These are phyloP conservation scores for Fusarium sp. DNA, from an alignment of 2,329 filamentous ascomycete genomes.

Conservation along the genomic window DNA sequence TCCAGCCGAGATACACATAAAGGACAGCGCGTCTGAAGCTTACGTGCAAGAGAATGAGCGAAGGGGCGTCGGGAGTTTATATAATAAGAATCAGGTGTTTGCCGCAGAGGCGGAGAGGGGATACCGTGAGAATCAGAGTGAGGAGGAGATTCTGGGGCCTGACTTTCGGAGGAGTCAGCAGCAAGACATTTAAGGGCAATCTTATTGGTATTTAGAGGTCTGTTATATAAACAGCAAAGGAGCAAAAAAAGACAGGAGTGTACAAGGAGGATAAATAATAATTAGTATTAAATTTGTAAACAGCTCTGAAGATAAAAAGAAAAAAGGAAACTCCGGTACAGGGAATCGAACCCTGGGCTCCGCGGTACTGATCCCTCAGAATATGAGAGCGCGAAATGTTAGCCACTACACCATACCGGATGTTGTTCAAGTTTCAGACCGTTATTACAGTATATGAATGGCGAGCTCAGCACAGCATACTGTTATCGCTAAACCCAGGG, in stretches of 20 bases:
- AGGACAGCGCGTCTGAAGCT: conserved; percentile 3
- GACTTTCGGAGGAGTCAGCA: conserved; percentile 24
- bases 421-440: fast-evolving
- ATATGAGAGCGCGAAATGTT: conserved; percentile 47
- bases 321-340: conserved; percentile 36
- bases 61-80: background rate
- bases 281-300: too few relatives aligned
- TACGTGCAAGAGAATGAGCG: background rate
- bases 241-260: too few relatives aligned
- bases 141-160: conserved; percentile 34
- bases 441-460: fast-evolving
- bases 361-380: conserved; percentile 38
- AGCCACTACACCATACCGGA: conserved; percentile 49
- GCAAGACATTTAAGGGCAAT: background rate
- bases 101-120: background rate
- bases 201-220: fast-evolving
- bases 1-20: background rate
- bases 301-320: too few relatives aligned
- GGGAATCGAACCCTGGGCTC: conserved; percentile 44
- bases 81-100: conserved; percentile 13
- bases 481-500: fast-evolving
- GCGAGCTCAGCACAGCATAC: fast-evolving
- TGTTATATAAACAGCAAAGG: fast-evolving
- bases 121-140: conserved; percentile 25
- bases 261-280: too few relatives aligned